Base-by-base conservation (phyloP, 2,329 filamentous ascomycete genomes). In the Aschersonia sp. region DNA sequence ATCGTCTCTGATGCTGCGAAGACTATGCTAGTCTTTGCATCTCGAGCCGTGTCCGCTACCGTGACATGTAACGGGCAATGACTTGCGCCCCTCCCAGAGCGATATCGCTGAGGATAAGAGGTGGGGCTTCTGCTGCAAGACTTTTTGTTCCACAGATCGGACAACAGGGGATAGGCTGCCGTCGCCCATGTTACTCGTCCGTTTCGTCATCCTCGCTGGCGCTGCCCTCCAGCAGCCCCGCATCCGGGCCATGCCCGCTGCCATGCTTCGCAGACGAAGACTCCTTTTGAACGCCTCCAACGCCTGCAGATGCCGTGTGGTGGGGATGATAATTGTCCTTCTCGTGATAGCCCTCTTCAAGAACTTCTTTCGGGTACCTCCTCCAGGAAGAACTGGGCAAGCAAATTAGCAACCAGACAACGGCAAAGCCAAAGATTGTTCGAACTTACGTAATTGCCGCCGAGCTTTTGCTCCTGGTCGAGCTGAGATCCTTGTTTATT, bases 401-500 rank as follows among this genome's bases (percentile, higher is more conserved):
- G 2, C 35, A 12, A 39, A 39, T 39, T 39, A 12, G 12, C 40
- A n/a, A n/a, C 40, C 11, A 41, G 14, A 41, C 6, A n/a, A 41
- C 11, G 40, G 14, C 7, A 14, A 7, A 6, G 40, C 12, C 8
- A 41, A n/a, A 41, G 40, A 41, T 1, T n/a, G 5, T 2, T 39
- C 4, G 2, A 11, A 77, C 81, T 73, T 73, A 87, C 83, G 72
- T 84, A 98, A 71, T 97, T 97, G 58, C 94, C 94, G 54, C 69
- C 70, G 59, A 88, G 58, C 76, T 98, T 98, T 76, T 98, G 92
- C 64, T 97, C 92, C 66, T 95, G 89, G 67, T 98, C 92, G 56
- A 97, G 78, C 73, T 98, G 92, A 62, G 85, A 92, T 67, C 89
- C 83, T 61, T 80, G 72, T 78, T 98, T 98, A 79, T 98, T 98